Percentiles rank a stretch among this genome's conserved stretches.
Conservation (phyloP, 768 basidiomycete species). For the Mycena polygramma region DNA sequence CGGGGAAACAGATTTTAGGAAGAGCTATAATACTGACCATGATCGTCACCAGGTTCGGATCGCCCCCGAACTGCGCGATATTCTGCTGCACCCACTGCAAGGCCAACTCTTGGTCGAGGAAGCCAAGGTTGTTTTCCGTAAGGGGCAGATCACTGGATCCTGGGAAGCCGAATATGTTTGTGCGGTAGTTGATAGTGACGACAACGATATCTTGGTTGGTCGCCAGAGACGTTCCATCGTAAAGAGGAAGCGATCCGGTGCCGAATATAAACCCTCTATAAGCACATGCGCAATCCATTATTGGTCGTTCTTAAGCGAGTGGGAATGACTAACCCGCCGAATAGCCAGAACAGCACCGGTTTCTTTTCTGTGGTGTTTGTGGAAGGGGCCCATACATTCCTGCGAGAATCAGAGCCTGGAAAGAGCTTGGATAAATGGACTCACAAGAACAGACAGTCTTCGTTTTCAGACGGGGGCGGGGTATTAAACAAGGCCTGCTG, state of each 20-base stretch:
- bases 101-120: constrained; percentile 39
- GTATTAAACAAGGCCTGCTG: constrained; percentile 17
- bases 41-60: constrained; percentile 47
- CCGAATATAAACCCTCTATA: constrained; percentile 13
- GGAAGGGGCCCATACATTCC: constrained; percentile 27
- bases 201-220: constrained; percentile 24
- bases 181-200: constrained; percentile 28
- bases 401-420: background rate
- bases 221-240: constrained; percentile 23
- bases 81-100: constrained; percentile 57
- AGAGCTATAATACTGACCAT: constrained; percentile 27
- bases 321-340: constrained; percentile 21
- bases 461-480: constrained; percentile 25
- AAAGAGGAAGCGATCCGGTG: constrained; percentile 11
- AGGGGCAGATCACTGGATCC: constrained; percentile 8
- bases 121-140: constrained; percentile 25
- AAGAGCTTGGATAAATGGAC: background rate
- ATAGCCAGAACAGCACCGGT: constrained; percentile 24
- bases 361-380: background rate
- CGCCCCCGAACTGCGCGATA: constrained; percentile 61
- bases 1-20: too few relatives aligned
- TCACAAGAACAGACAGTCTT: constrained; percentile 29
- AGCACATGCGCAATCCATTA: background rate
- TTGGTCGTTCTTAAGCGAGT: too few relatives aligned
- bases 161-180: constrained; percentile 32